These are phyloP conservation scores for Clonostachys chloroleuca DNA, from an alignment of 2,329 filamentous ascomycete species.

Conservation along the genomic window DNA sequence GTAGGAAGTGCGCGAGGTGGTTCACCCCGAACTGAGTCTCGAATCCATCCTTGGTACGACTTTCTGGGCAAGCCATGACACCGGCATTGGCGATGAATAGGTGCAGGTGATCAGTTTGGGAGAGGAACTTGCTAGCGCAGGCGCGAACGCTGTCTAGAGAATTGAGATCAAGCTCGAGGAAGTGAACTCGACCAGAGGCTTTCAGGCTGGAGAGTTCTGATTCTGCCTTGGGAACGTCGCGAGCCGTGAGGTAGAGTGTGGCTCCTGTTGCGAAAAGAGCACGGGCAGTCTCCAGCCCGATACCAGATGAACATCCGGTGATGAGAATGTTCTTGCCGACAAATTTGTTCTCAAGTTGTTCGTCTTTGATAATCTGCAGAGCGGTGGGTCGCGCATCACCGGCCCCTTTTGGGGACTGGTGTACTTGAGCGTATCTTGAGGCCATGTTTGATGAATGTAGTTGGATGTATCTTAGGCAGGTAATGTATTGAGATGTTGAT, in stretches of 20 bases:
- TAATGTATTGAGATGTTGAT: too few relatives aligned
- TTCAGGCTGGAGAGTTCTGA: neutral
- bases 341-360: constrained; percentile 4
- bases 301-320: constrained; percentile 32
- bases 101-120: constrained; percentile 3
- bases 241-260: constrained; percentile 33
- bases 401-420: constrained; percentile 1
- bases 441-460: too few relatives aligned
- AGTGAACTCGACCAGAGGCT: neutral
- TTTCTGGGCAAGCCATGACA: constrained; percentile 16
- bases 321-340: constrained; percentile 25
- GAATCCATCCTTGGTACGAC: constrained; percentile 20
- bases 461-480: too few relatives aligned
- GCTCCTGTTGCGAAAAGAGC: constrained; percentile 37
- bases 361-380: constrained; percentile 6
- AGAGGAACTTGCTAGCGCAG: constrained; percentile 6
- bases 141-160: constrained; percentile 10
- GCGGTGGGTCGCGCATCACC: constrained; percentile 8
- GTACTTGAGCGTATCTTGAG: too few relatives aligned
- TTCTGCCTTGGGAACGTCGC: constrained; percentile 23
- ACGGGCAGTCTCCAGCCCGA: constrained; percentile 36
- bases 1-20: constrained; percentile 20
- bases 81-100: constrained; percentile 45
- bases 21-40: constrained; percentile 28
- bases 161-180: neutral